Percentiles rank a stretch among this genome's conserved stretches.
phyloP scores from a whole-genome alignment of 2,329 filamentous ascomycete species.

The Colletotrichum sp. region DNA sequence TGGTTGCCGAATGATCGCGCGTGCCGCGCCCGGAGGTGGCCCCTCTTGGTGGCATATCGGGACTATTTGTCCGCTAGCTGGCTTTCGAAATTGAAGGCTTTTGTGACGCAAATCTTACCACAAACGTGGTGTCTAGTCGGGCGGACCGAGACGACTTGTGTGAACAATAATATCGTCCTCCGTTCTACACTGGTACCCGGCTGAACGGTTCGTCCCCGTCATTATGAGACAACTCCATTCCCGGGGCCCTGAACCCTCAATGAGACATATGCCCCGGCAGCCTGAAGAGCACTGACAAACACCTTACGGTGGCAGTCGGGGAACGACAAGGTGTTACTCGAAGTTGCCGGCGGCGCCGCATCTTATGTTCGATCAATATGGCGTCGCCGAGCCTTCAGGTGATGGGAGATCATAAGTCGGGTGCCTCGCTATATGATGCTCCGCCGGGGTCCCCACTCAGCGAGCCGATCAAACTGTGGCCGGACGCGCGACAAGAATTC shows the following conservation, averaged over 20 bases:
- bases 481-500: not conserved
- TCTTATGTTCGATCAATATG: not conserved
- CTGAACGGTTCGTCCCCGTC: not conserved
- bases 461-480: conserved; percentile 15
- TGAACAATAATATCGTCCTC: not conserved
- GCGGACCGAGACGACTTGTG: not conserved
- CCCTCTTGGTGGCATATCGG: not conserved
- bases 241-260: not conserved
- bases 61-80: not conserved
- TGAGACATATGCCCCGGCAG: not conserved
- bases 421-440: conserved; percentile 18
- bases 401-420: conserved; percentile 20
- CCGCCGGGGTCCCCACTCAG: not conserved
- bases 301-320: not conserved
- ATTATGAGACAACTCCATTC: not conserved
- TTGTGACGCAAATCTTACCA: not conserved
- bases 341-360: not conserved
- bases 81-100: not conserved
- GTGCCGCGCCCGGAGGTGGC: not conserved
- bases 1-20: not conserved
- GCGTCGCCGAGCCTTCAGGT: not conserved
- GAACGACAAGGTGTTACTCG: not conserved
- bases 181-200: not conserved
- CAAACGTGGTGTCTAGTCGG: not conserved
- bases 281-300: not conserved